These are phyloP conservation scores for Podaxis mareebaensis DNA, from an alignment of 768 basidiomycete species.

Conservation along the genomic window DNA sequence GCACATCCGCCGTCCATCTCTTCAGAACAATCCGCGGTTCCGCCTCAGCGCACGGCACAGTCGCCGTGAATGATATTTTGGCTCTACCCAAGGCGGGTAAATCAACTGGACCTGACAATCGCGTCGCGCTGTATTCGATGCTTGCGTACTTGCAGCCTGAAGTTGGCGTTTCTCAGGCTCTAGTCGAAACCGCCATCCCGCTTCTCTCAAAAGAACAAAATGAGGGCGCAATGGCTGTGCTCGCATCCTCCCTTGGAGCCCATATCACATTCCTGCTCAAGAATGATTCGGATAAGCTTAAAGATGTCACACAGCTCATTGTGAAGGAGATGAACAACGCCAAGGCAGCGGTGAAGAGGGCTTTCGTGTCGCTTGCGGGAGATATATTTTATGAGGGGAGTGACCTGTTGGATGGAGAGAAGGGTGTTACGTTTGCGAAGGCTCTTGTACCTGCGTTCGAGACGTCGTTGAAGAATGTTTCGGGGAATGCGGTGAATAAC, in stretches of 20 bases:
- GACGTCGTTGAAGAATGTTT: conserved; percentile 62
- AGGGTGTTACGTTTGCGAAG: conserved; percentile 52
- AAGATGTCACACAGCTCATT: conserved; percentile 47
- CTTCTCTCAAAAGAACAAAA: conserved; percentile 75
- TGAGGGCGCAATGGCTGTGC: conserved; percentile 57
- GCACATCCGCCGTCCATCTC: conserved; percentile 54
- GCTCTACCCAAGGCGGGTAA: conserved; percentile 81
- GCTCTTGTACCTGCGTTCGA: conserved; percentile 66
- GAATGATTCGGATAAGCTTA: conserved; percentile 39
- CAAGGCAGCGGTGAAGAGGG: conserved; percentile 62
- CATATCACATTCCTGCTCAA: conserved; percentile 63
- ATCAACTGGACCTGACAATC: conserved; percentile 85
- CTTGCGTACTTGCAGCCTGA: conserved; percentile 55
- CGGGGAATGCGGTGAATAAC: conserved; percentile 58
- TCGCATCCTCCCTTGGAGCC: conserved; percentile 52
- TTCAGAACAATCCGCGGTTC: conserved; percentile 48
- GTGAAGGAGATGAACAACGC: conserved; percentile 70
- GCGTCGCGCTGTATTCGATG: conserved; percentile 80
- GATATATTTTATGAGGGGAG: conserved; percentile 51
- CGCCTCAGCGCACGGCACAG: neutral
- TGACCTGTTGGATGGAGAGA: conserved; percentile 38
- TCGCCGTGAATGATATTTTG: conserved; percentile 65
- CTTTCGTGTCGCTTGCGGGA: conserved; percentile 66
- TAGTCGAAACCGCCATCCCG: conserved; percentile 46
- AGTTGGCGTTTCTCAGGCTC: conserved; percentile 33